Conservation (phyloP, 106 monocot species). For the Allium cepa region DNA sequence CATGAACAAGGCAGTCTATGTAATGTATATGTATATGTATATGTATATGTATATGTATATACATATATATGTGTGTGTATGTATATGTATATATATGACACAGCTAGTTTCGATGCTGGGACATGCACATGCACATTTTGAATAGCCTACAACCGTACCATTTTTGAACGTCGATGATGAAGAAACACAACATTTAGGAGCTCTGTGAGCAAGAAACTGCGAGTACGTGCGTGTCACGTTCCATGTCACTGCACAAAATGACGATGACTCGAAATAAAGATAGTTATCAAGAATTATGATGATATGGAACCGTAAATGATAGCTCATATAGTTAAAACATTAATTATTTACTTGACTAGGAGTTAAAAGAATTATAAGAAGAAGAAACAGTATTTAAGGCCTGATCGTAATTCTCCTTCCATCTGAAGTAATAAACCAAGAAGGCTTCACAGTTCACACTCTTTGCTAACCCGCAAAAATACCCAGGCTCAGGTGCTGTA, state of each 20-base stretch:
- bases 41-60: no score
- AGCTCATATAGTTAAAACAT: no score
- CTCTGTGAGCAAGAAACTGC: conserved; percentile 7
- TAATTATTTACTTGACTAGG: no score
- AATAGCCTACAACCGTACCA: conserved; percentile 4
- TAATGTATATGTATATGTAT: background rate
- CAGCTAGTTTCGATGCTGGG: conserved; percentile 1
- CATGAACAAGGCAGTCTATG: background rate
- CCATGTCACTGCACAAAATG: conserved; percentile 9
- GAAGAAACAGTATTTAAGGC: conserved; percentile 43
- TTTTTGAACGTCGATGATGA: conserved; percentile 11
- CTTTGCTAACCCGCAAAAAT: conserved; percentile 63
- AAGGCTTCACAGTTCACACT: conserved; percentile 44
- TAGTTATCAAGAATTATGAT: background rate
- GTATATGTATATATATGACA: background rate
- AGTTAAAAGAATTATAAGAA: no score
- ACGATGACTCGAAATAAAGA: background rate
- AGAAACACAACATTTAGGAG: conserved; percentile 8
- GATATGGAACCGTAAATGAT: no score
- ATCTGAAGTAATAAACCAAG: conserved; percentile 50
- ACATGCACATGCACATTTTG: conserved; percentile 12
- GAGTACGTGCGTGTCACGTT: conserved; percentile 15
- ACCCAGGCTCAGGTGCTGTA: conserved; percentile 64
- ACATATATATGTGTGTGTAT: no score
- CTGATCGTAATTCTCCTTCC: conserved; percentile 80